Percentiles rank a stretch among this genome's conserved stretches.
These are phyloP conservation scores for Lentinula aciculospora DNA, from an alignment of 768 basidiomycete species.

Conservation along the genomic window DNA sequence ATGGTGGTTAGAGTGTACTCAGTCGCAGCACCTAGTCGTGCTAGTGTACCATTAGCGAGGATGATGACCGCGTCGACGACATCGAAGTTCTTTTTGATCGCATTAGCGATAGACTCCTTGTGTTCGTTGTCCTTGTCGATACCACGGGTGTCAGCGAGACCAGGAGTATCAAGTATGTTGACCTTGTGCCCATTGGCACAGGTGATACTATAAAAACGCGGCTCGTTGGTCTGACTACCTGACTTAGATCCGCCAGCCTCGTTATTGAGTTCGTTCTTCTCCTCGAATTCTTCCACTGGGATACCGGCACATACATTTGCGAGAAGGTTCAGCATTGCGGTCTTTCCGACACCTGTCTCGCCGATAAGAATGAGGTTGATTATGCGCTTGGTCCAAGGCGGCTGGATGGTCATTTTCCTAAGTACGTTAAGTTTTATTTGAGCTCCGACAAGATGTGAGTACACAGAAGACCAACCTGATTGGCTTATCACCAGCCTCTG, in stretches of 20 bases:
- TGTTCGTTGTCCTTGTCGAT: conserved; percentile 18
- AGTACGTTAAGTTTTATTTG: background rate
- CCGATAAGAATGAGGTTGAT: conserved; percentile 8
- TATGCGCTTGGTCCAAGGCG: background rate
- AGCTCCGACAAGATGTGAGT: background rate
- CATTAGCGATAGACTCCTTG: conserved; percentile 17
- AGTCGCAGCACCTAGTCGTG: conserved; percentile 17
- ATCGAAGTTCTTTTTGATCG: conserved; percentile 15
- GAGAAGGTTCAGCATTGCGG: conserved; percentile 12
- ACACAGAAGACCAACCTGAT: background rate
- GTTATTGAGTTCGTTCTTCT: background rate
- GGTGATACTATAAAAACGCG: background rate
- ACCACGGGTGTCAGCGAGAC: conserved; percentile 22
- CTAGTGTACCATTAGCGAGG: conserved; percentile 21
- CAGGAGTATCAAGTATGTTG: conserved; percentile 22
- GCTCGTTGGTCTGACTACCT: background rate
- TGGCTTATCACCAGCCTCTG: background rate
- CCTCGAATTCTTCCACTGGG: background rate
- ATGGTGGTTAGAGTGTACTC: conserved; percentile 20
- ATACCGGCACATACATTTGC: conserved; percentile 12
- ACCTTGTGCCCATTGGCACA: conserved; percentile 7
- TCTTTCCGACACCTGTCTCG: conserved; percentile 16
- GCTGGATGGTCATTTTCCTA: conserved; percentile 3
- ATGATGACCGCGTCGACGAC: conserved; percentile 21
- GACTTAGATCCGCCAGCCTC: background rate